Evolutionary conservation across 176 grass and related monocot species (phyloP).

Genomic region (Oryza punctata): DNA sequence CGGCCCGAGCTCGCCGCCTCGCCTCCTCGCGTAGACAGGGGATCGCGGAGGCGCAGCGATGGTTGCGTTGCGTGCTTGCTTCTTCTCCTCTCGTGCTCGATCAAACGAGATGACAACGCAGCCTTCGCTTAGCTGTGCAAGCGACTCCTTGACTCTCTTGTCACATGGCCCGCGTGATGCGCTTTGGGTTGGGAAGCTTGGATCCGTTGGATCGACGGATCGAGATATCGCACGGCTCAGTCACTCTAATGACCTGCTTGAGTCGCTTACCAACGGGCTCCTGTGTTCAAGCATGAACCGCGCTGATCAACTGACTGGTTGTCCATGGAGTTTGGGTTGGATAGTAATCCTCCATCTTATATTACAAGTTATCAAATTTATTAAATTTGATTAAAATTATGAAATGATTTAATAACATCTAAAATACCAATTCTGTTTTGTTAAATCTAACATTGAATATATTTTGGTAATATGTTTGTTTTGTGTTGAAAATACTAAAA

Average conservation of each 20-base stretch:
- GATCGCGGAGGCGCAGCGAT: neutral
- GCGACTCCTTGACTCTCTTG: neutral
- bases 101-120: neutral
- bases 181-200: neutral
- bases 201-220: neutral
- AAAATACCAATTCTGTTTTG: too few species aligned
- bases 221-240: neutral
- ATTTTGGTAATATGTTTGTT: too few species aligned
- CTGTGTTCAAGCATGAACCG: too few species aligned
- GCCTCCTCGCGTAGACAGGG: neutral
- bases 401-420: too few species aligned
- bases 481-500: too few species aligned
- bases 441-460: too few species aligned
- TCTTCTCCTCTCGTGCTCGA: neutral
- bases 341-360: too few species aligned
- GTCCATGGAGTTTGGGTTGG: too few species aligned
- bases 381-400: too few species aligned
- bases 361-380: too few species aligned
- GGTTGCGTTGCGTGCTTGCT: conserved; percentile 24
- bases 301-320: neutral
- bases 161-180: neutral
- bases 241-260: neutral
- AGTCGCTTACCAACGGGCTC: neutral
- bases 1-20: neutral
- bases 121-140: conserved; percentile 9